Conservation (phyloP, 2,329 filamentous ascomycete genomes). For the Colletotrichum nymphaeae region DNA sequence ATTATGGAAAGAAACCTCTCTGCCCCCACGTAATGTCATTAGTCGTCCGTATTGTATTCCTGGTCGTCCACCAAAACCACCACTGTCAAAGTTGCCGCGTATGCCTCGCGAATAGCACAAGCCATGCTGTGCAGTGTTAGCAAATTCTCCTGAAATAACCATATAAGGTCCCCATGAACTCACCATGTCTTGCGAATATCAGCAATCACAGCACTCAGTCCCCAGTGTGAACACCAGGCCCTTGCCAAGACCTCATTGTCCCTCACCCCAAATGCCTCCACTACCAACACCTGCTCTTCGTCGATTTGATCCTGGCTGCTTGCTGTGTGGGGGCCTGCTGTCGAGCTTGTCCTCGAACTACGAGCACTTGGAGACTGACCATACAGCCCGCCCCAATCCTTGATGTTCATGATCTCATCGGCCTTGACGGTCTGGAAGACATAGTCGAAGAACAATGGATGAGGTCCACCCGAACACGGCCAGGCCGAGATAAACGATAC, state of each 20-base stretch:
- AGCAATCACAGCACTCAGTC: slow-evolving; percentile 76
- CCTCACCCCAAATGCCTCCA: slow-evolving; percentile 78
- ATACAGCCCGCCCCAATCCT: slow-evolving; percentile 71
- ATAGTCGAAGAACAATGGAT: slow-evolving; percentile 81
- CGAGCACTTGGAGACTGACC: slow-evolving; percentile 42
- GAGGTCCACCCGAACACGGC: slow-evolving; percentile 72
- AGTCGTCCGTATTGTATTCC: slow-evolving; percentile 28
- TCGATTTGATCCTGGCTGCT: slow-evolving; percentile 56
- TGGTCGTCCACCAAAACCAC: slow-evolving; percentile 73
- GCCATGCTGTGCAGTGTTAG: slow-evolving; percentile 63
- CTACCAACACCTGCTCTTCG: slow-evolving; percentile 74
- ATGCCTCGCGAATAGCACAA: slow-evolving; percentile 80
- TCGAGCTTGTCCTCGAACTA: slow-evolving; percentile 45
- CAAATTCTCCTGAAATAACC: too few relatives aligned
- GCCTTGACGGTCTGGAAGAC: slow-evolving; percentile 67
- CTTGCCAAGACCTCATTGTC: slow-evolving; percentile 83
- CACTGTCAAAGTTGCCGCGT: slow-evolving; percentile 78
- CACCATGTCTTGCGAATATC: slow-evolving; percentile 76
- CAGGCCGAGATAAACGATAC: slow-evolving; percentile 75
- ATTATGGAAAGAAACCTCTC: slow-evolving; percentile 1
- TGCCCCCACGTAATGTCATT: slow-evolving; percentile 18
- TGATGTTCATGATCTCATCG: slow-evolving; percentile 73
- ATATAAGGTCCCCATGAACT: slow-evolving; percentile 43
- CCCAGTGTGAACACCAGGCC: slow-evolving; percentile 83
- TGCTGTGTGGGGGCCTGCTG: slow-evolving; percentile 40